Percentiles rank a stretch among this genome's conserved stretches.
phyloP scores from a whole-genome alignment of 495 filamentous ascomycete genomes.

The Lophiostoma macrostomum region DNA sequence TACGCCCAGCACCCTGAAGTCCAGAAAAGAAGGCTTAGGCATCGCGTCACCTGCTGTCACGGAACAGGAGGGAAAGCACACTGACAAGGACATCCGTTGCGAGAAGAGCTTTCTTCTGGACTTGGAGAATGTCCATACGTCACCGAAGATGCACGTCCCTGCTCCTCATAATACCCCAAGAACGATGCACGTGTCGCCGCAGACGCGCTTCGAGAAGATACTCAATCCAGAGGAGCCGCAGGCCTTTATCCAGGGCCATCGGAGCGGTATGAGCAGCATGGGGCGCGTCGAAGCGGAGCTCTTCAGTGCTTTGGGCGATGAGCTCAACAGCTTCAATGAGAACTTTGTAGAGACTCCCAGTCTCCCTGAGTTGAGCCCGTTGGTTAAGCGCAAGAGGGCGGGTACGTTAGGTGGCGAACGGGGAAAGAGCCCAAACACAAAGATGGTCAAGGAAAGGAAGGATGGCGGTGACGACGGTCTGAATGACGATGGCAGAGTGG shows the following conservation, averaged over 20 bases:
- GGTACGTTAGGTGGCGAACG: constrained; percentile 9
- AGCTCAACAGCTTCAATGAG: constrained; percentile 2
- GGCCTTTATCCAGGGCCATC: constrained; percentile 13
- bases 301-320: constrained; percentile 23
- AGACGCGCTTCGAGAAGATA: background rate
- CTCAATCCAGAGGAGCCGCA: too few species aligned
- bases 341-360: too few species aligned
- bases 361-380: too few species aligned
- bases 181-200: too few species aligned
- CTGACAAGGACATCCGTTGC: constrained; percentile 2
- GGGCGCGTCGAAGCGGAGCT: constrained; percentile 13
- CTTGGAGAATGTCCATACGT: background rate
- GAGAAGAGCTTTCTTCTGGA: constrained; percentile 10
- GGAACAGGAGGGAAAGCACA: too few species aligned
- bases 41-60: background rate
- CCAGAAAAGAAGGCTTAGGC: constrained; percentile 22
- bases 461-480: background rate
- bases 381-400: constrained; percentile 15
- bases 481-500: background rate
- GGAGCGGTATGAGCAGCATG: constrained; percentile 5
- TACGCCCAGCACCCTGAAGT: constrained; percentile 8
- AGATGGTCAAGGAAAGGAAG: constrained; percentile 9
- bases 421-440: constrained; percentile 4
- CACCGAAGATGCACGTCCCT: background rate
- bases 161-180: too few species aligned